phyloP scores from a whole-genome alignment of 805 yeast species.

The Candida maltosa region DNA sequence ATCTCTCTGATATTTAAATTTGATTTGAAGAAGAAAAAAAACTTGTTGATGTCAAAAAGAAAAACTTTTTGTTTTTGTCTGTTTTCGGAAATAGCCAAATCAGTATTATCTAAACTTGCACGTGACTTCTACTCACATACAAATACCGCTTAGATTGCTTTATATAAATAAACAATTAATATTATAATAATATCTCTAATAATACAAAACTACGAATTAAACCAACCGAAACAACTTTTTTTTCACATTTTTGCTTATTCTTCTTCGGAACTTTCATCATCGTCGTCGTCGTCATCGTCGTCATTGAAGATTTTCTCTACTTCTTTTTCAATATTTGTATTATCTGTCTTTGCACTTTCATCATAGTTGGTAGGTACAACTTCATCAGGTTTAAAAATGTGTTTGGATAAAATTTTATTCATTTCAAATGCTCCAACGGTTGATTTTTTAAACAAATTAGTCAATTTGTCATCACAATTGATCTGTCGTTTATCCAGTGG shows the following conservation, averaged over 20 bases:
- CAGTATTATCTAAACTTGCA: no score
- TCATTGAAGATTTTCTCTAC: conserved; percentile 9
- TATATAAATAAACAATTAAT: no score
- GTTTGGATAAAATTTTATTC: conserved; percentile 53
- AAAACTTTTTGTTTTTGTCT: no score
- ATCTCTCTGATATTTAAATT: no score
- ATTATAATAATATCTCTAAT: no score
- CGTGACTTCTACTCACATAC: no score
- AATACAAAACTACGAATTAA: no score
- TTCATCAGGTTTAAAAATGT: conserved; percentile 40
- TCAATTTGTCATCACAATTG: conserved; percentile 56
- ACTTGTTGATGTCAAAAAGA: no score
- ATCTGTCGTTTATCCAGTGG: conserved; percentile 65
- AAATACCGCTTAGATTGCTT: no score
- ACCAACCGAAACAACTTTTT: neutral
- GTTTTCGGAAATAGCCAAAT: no score
- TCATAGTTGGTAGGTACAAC: conserved; percentile 3
- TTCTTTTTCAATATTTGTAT: conserved; percentile 6
- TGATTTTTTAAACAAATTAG: conserved; percentile 55
- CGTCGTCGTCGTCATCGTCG: conserved; percentile 9
- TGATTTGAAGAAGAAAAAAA: no score
- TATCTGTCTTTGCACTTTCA: neutral
- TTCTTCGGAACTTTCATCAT: conserved; percentile 5
- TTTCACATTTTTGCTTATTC: conserved; percentile 1
- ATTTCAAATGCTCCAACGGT: conserved; percentile 53